Percentiles rank a stretch among this genome's conserved stretches.
These are phyloP conservation scores for Ceriops tagal DNA, from an alignment of 345 rosid species.

Conservation along the genomic window DNA sequence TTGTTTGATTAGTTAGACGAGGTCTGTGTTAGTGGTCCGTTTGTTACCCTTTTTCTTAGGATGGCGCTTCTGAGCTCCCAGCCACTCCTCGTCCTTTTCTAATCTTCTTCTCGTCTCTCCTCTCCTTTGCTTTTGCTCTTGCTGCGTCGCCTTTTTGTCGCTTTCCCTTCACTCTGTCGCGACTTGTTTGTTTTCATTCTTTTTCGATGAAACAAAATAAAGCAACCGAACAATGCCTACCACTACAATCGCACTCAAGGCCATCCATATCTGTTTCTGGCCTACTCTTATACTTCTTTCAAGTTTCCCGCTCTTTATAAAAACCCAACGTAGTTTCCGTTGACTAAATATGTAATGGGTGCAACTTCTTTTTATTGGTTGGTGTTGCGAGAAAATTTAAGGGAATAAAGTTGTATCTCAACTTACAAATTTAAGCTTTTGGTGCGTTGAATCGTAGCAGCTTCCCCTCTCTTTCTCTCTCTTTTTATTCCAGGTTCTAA, in stretches of 20 bases:
- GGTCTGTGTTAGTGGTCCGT: conserved; percentile 5
- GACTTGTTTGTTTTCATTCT: conserved; percentile 2
- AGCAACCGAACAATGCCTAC: neutral
- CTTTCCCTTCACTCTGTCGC: conserved; percentile 33
- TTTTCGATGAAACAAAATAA: neutral
- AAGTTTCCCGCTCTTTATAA: conserved; percentile 67
- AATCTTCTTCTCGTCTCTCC: conserved; percentile 19
- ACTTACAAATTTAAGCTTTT: too few species aligned
- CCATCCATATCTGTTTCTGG: conserved; percentile 41
- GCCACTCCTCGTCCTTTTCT: conserved; percentile 47
- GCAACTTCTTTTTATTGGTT: too few species aligned
- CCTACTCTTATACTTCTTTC: conserved; percentile 39
- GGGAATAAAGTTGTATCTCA: neutral
- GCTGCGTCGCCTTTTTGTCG: conserved; percentile 33
- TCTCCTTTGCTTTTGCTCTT: conserved; percentile 4
- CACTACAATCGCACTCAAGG: neutral
- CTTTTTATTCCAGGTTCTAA: conserved; percentile 24
- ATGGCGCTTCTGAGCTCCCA: conserved; percentile 31
- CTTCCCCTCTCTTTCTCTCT: neutral
- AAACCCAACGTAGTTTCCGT: neutral
- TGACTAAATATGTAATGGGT: too few species aligned
- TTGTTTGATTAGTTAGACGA: conserved; percentile 8
- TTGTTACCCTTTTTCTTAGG: conserved; percentile 27
- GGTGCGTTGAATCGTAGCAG: neutral
- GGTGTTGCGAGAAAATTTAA: neutral